phyloP scores from a whole-genome alignment of 352 stramenopile species.

The Pythium chondricola region DNA sequence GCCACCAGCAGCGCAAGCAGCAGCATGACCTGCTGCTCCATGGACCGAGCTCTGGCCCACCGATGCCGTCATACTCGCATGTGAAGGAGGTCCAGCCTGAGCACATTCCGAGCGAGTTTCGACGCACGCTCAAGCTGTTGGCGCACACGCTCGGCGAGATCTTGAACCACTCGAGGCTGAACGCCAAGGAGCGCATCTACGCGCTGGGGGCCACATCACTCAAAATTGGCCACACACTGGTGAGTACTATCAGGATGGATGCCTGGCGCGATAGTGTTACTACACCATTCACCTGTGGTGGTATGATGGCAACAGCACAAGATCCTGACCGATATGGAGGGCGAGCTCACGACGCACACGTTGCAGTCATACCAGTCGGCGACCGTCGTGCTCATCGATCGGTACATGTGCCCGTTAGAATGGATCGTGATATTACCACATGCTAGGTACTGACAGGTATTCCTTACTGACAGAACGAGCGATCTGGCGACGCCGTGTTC shows the following conservation, averaged over 20 bases:
- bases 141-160: constrained; percentile 59
- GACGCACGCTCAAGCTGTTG: constrained; percentile 56
- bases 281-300: too few species aligned
- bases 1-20: background rate
- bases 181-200: constrained; percentile 69
- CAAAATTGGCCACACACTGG: constrained; percentile 76
- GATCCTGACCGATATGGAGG: constrained; percentile 52
- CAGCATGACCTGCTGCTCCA: background rate
- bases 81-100: constrained; percentile 62
- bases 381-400: constrained; percentile 59
- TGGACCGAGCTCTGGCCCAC: background rate
- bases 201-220: constrained; percentile 60
- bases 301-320: constrained; percentile 32
- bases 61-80: constrained; percentile 32
- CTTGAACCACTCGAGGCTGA: constrained; percentile 34
- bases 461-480: constrained; percentile 59
- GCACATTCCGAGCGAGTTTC: constrained; percentile 56
- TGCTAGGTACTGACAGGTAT: too few species aligned
- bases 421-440: too few species aligned
- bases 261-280: background rate
- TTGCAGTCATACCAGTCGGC: constrained; percentile 39
- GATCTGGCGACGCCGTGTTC: constrained; percentile 59
- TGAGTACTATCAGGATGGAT: constrained; percentile 9
- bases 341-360: constrained; percentile 30
- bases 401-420: constrained; percentile 22